Evolutionary conservation across 129 eudicot species (phyloP).

Genomic region (Arctium lappa): DNA sequence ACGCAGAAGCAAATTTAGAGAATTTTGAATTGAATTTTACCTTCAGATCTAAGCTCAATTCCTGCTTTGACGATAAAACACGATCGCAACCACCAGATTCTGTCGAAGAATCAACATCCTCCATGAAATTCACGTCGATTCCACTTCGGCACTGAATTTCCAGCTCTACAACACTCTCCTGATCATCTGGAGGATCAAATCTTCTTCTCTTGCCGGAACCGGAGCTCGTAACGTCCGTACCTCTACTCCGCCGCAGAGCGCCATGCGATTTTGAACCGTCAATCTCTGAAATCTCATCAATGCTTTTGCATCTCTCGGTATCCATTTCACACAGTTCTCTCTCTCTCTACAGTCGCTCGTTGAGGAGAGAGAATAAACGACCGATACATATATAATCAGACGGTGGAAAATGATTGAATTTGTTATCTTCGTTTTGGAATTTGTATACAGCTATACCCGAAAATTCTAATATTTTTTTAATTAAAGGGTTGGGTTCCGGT

Average conservation of each 20-base stretch:
- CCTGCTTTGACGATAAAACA: conserved; percentile 15
- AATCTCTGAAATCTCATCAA: conserved; percentile 23
- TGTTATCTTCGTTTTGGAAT: conserved; percentile 39
- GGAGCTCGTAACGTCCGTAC: conserved; percentile 25
- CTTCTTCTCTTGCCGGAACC: conserved; percentile 33
- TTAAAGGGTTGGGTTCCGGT: no score
- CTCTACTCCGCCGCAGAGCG: conserved; percentile 25
- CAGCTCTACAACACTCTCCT: conserved; percentile 22
- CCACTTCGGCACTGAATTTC: conserved; percentile 17
- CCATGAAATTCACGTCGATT: background rate
- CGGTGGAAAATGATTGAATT: conserved; percentile 43
- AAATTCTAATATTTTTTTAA: conserved; percentile 10
- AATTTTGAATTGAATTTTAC: conserved; percentile 13
- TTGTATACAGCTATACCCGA: background rate
- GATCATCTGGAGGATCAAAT: conserved; percentile 18
- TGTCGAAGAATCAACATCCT: conserved; percentile 28
- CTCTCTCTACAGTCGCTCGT: conserved; percentile 24
- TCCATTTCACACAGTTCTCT: conserved; percentile 19
- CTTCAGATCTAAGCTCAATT: conserved; percentile 35
- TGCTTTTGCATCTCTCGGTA: conserved; percentile 24
- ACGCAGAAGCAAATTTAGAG: background rate
- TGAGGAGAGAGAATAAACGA: conserved; percentile 30
- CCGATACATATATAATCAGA: conserved; percentile 35
- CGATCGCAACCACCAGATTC: conserved; percentile 27
- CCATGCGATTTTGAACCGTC: conserved; percentile 16